Base-by-base conservation (phyloP, 257 asterid genomes). In the Penstemon newberryi region DNA sequence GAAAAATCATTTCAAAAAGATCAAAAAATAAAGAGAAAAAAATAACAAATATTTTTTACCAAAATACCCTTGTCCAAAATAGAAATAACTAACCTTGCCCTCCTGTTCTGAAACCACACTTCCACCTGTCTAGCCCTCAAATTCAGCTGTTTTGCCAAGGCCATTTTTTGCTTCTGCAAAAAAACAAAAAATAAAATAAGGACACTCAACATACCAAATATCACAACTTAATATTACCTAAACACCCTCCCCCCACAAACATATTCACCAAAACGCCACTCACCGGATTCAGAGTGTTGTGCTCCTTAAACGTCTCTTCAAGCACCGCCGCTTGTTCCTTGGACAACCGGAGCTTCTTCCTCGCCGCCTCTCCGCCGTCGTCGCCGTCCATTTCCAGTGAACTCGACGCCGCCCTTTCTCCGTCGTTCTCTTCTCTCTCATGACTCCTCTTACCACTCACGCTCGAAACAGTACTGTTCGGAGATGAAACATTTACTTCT, bases 81-180 rank as follows among this genome's bases (percentile, higher is more conserved):
- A 4, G 3, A 66, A 77, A 65, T 75, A 49, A 25, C 95, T 52
- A 36, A 94, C 99, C 99, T 89, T 67, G 99, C 99, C 90, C 97
- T 89, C 63, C 97, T 78, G 80, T 94, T 94, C 81, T 94, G 97
- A 69, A 94, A 91, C 99, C 99, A 94, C 52, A 94, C 99, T 83
- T 94, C 97, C 72, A 94, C 99, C 70, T 94, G 99, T 63, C 99
- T 83, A 4, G 96, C 83, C 89, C 88, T 80, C 47, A 94, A 90
- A 74, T 84, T 86, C 41, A 91, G 84, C 89, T 85, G 96, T 73
- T 81, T 87, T 25, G 97, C 89, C 80, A 94, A 56, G n/a, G 92
- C 99, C 85, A 83, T 71, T 63, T 94, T 94, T 78, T 94, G 95
- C 84, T 91, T 94, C 99, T 93, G 92, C 75, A 68, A 7, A 59